Percentiles rank a stretch among this genome's conserved stretches.
These are phyloP conservation scores for Ilex aquifolium DNA, from an alignment of 257 asterid genomes.

Conservation along the genomic window DNA sequence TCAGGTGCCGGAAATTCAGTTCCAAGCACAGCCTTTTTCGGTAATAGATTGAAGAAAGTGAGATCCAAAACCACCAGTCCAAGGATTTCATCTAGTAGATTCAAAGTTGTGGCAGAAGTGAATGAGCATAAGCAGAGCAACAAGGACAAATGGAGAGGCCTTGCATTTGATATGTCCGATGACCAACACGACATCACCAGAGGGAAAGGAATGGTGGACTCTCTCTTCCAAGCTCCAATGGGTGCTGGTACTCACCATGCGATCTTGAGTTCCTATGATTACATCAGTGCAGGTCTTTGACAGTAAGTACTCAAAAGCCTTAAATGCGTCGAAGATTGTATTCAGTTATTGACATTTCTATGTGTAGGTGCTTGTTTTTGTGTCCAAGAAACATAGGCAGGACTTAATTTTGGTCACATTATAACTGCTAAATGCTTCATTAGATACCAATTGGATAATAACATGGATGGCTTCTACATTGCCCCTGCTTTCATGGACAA, in stretches of 20 bases:
- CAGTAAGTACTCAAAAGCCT: constrained; percentile 18
- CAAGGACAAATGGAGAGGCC: constrained; percentile 36
- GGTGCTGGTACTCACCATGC: constrained; percentile 36
- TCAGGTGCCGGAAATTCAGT: constrained; percentile 18
- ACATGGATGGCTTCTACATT: constrained; percentile 32
- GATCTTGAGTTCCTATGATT: constrained; percentile 32
- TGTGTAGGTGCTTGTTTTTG: background rate
- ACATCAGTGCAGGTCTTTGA: constrained; percentile 35
- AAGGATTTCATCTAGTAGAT: constrained; percentile 4
- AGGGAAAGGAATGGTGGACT: constrained; percentile 40
- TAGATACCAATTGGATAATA: constrained; percentile 24
- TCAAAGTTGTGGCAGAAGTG: constrained; percentile 22
- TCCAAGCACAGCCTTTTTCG: constrained; percentile 25
- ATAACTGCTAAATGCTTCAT: background rate
- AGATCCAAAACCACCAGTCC: constrained; percentile 6
- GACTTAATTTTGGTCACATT: background rate
- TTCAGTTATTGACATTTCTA: background rate
- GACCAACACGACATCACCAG: constrained; percentile 50
- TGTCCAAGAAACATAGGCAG: background rate
- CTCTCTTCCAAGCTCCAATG: constrained; percentile 41
- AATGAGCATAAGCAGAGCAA: constrained; percentile 25
- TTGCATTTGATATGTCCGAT: constrained; percentile 28
- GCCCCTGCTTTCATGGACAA: constrained; percentile 55
- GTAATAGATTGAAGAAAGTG: constrained; percentile 19
- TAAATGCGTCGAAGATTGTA: background rate